Conservation (phyloP, 1,284 basidiomycete species). For the Moesziomyces sp. region DNA sequence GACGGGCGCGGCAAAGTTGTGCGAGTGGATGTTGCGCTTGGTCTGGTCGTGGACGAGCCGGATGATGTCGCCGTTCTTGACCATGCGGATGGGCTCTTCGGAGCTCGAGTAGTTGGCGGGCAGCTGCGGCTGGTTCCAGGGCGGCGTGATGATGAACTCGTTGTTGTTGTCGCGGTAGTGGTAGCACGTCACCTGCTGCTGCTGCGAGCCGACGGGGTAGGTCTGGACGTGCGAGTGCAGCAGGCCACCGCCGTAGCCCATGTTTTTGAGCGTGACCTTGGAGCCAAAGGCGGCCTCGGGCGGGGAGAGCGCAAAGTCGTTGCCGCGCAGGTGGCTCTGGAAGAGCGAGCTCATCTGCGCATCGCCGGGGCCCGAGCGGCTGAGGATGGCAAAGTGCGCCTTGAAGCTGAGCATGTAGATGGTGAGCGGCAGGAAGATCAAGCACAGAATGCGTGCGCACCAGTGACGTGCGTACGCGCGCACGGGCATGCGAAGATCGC, state of each 20-base stretch:
- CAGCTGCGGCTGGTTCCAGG: conserved; percentile 74
- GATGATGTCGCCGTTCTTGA: conserved; percentile 82
- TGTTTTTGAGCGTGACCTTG: conserved; percentile 92
- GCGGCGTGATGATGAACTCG: conserved; percentile 84
- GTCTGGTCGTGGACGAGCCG: conserved; percentile 85
- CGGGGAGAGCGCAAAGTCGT: conserved; percentile 79
- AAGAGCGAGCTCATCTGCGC: conserved; percentile 98
- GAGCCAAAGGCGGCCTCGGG: conserved; percentile 88
- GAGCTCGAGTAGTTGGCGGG: conserved; percentile 48
- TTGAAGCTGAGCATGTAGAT: conserved; percentile 97
- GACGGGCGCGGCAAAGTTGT: conserved; percentile 85
- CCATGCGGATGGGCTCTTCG: conserved; percentile 71
- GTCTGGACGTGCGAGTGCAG: conserved; percentile 96
- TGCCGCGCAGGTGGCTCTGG: conserved; percentile 95
- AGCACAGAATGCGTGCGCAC: conserved; percentile 83
- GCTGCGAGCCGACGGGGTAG: conserved; percentile 88
- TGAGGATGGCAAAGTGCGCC: conserved; percentile 92
- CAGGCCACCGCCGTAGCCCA: conserved; percentile 95
- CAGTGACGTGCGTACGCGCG: conserved; percentile 89
- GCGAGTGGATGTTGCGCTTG: conserved; percentile 91
- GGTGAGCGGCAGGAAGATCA: conserved; percentile 87
- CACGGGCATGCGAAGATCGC: conserved; percentile 89
- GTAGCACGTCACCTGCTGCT: conserved; percentile 98
- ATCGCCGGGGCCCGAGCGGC: conserved; percentile 93
- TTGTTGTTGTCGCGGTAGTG: conserved; percentile 99